Evolutionary conservation across 2,329 filamentous ascomycete genomes (phyloP).

Genomic region (Aspergillus oerlinghausenensis): DNA sequence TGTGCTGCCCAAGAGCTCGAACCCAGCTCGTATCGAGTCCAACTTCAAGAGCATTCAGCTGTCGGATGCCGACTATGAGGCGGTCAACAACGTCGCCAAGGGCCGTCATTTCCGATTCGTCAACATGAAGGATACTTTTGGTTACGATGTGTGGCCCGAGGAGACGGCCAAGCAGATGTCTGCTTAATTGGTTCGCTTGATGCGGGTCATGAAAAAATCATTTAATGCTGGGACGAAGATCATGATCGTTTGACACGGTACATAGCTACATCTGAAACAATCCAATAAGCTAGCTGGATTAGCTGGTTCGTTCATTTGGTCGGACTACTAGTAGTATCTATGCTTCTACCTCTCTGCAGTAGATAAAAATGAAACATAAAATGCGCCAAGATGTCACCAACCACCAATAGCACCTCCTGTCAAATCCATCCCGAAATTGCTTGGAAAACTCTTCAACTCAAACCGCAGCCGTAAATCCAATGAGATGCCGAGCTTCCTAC

Average conservation of each 20-base stretch:
- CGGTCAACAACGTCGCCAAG: constrained; percentile 59
- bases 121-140: constrained; percentile 79
- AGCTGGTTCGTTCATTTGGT: background rate
- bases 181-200: constrained; percentile 18
- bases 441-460: background rate
- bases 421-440: background rate
- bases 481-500: background rate
- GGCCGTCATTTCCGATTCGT: constrained; percentile 67
- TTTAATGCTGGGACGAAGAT: constrained; percentile 2
- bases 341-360: background rate
- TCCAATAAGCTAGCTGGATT: background rate
- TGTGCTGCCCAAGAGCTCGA: constrained; percentile 67
- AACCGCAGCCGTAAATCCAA: background rate
- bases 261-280: background rate
- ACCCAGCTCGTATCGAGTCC: constrained; percentile 61
- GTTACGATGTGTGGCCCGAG: constrained; percentile 66
- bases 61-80: constrained; percentile 53
- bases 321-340: background rate
- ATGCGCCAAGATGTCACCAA: background rate
- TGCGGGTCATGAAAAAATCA: constrained; percentile 15
- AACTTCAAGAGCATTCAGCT: constrained; percentile 63
- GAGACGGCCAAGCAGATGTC: constrained; percentile 41
- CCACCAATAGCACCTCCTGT: background rate
- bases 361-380: background rate
- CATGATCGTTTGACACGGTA: constrained; percentile 2